Conservation (phyloP, 2,329 filamentous ascomycete genomes). For the Mycosphaerella arachidis region DNA sequence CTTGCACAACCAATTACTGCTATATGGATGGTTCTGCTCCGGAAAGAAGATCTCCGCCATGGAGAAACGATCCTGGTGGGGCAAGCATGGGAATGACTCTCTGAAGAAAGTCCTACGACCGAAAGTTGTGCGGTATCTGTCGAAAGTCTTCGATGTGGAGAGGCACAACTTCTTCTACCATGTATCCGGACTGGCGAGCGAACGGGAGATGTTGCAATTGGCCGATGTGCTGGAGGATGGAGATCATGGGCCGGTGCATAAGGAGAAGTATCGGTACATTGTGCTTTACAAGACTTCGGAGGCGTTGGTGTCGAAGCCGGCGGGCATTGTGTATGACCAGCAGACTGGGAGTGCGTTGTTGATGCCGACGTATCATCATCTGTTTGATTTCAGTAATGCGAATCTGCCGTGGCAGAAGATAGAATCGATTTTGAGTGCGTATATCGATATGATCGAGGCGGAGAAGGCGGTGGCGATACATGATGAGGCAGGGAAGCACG, state of each 20-base stretch:
- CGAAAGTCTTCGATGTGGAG: constrained; percentile 32
- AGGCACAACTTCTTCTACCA: constrained; percentile 33
- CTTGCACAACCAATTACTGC: constrained; percentile 32
- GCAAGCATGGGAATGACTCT: constrained; percentile 25
- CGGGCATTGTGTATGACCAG: constrained; percentile 32
- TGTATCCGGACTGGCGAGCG: constrained; percentile 26
- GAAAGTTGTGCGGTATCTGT: constrained; percentile 26
- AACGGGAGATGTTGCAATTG: constrained; percentile 28
- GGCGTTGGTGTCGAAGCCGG: constrained; percentile 29
- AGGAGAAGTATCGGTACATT: constrained; percentile 30
- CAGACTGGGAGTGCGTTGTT: constrained; percentile 28
- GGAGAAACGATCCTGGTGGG: constrained; percentile 32
- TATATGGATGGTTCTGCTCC: constrained; percentile 34
- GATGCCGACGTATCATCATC: constrained; percentile 34
- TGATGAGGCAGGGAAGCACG: constrained; percentile 21
- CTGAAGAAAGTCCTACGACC: constrained; percentile 28
- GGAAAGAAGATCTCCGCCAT: constrained; percentile 29
- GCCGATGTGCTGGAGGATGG: constrained; percentile 29
- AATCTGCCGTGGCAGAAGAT: constrained; percentile 34
- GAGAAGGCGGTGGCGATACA: constrained; percentile 33
- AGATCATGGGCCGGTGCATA: constrained; percentile 20
- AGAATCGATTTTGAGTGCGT: constrained; percentile 32
- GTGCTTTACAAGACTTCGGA: constrained; percentile 29
- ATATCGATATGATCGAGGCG: constrained; percentile 34
- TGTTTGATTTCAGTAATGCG: constrained; percentile 29